Conservation (phyloP, 805 yeast genomes). For the Pichia exigua region DNA sequence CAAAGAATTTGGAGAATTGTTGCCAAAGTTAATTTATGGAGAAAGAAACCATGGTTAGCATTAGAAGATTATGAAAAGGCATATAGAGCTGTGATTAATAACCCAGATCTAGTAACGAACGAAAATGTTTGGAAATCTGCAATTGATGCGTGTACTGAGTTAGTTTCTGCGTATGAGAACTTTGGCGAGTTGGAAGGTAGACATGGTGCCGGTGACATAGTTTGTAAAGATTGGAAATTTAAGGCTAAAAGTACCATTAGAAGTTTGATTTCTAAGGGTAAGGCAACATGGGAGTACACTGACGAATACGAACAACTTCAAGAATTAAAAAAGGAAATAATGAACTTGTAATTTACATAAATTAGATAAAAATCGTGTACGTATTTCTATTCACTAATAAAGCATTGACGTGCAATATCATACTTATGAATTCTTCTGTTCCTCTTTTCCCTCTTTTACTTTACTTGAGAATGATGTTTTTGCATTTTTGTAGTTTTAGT, state of each 20-base stretch:
- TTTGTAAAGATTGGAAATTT: slow-evolving; percentile 88
- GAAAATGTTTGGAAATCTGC: slow-evolving; percentile 69
- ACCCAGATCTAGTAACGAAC: slow-evolving; percentile 54
- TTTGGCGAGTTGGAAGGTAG: slow-evolving; percentile 81
- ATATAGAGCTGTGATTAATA: slow-evolving; percentile 58
- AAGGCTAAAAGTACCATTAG: slow-evolving; percentile 69
- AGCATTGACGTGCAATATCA: neutral
- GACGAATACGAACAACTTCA: slow-evolving; percentile 66
- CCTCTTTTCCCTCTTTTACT: neutral
- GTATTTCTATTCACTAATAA: neutral
- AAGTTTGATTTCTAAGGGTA: slow-evolving; percentile 72
- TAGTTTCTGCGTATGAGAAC: slow-evolving; percentile 79
- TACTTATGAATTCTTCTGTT: neutral
- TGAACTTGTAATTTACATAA: slow-evolving; percentile 6
- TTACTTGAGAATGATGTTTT: neutral
- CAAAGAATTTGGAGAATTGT: slow-evolving; percentile 74
- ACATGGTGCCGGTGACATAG: slow-evolving; percentile 72
- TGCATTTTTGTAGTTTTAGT: neutral
- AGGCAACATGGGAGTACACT: slow-evolving; percentile 68
- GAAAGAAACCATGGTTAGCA: slow-evolving; percentile 79
- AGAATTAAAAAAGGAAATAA: slow-evolving; percentile 41
- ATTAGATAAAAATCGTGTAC: too few relatives aligned
- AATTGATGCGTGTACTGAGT: slow-evolving; percentile 67
- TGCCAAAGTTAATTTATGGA: slow-evolving; percentile 84
- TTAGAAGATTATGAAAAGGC: slow-evolving; percentile 83